Evolutionary conservation across 768 basidiomycete genomes (phyloP).

Genomic region (Collybia nuda): DNA sequence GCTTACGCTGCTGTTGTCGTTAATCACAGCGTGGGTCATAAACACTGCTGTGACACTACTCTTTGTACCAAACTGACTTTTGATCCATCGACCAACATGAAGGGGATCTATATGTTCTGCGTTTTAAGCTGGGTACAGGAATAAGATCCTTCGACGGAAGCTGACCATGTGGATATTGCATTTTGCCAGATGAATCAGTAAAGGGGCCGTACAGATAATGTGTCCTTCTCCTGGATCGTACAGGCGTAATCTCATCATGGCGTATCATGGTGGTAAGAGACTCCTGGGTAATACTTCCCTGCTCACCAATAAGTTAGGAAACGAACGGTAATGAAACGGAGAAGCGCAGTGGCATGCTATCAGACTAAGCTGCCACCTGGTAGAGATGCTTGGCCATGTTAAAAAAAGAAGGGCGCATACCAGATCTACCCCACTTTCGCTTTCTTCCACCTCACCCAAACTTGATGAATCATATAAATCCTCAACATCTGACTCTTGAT

Average conservation of each 20-base stretch:
- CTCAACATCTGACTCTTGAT: neutral
- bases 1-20: conserved; percentile 51
- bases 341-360: neutral
- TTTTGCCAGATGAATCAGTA: conserved; percentile 45
- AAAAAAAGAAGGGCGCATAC: conserved; percentile 9
- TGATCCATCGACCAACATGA: conserved; percentile 62
- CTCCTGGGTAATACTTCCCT: conserved; percentile 77
- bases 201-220: conserved; percentile 42
- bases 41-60: conserved; percentile 64
- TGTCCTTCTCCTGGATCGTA: conserved; percentile 56
- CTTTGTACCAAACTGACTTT: conserved; percentile 51
- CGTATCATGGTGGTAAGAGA: conserved; percentile 72
- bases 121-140: neutral
- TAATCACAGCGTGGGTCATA: conserved; percentile 73
- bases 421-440: conserved; percentile 7
- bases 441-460: neutral
- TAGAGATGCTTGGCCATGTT: neutral
- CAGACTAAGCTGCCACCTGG: neutral
- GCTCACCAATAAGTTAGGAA: conserved; percentile 4
- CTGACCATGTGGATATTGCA: conserved; percentile 61
- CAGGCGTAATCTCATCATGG: conserved; percentile 65
- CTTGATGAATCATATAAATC: neutral
- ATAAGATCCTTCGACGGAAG: neutral
- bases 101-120: conserved; percentile 41
- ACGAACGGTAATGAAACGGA: conserved; percentile 2